Evolutionary conservation across 805 yeast genomes (phyloP), one percentile per base, ranked within the genome.

Genomic region (Spathaspora girioi): DNA sequence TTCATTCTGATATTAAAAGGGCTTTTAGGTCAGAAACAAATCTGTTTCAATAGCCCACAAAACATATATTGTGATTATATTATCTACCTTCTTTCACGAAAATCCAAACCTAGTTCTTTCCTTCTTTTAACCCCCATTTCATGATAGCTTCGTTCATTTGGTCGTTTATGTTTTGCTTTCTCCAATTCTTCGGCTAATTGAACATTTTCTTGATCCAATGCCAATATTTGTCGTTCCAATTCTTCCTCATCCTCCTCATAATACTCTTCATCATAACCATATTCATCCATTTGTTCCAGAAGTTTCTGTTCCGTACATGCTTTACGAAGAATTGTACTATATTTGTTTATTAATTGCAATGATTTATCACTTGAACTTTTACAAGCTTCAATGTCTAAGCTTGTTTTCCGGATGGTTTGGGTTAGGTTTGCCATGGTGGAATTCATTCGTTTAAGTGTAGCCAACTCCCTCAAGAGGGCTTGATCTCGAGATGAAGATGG

Each of bases 381-480:
- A 15, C n/a, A 11, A 23, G 44, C 8, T 42, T 42, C 29, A 11
- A 42, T 20, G 15, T 19, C n/a, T 2, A 2, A 6, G 10, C 29
- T 12, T 11, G 29, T 38, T 17, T 38, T 23, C 10, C 23, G 15
- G 10, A 46, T 46, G 2, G 48, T 26, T 40, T 38, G 43, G 38
- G 42, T 61, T 12, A 73, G 59, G 26, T 55, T 54, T 3, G 67
- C 67, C 1, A 73, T 61, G 9, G 69, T 63, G 15, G 57, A 50
- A 57, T 74, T 75, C 40, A 75, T 64, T 15, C 58, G 56, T 9
- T 56, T 55, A 19, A 75, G 53, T 50, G 68, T 74, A 26, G 57
- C 62, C 32, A 73, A 60, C 53, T 72, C 77, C 43, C 60, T 54
- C 46, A 65, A 59, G 20, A 65, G 57, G 17, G 67, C 69, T 12